phyloP scores from a whole-genome alignment of 2,329 filamentous ascomycete genomes.

The Emydomyces testavorans region DNA sequence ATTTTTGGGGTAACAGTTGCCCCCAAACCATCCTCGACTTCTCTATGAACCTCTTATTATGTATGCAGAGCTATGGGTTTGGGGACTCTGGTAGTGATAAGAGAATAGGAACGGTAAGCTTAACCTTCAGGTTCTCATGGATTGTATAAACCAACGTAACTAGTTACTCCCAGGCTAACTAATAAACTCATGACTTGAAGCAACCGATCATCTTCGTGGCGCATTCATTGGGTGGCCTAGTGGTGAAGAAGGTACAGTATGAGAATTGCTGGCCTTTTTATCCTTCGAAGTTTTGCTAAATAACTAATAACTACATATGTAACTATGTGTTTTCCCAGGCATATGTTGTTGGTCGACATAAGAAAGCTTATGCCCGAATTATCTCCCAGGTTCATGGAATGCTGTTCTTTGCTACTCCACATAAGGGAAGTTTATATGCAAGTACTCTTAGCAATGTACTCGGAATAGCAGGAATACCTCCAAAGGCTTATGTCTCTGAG shows the following conservation, averaged over 20 bases:
- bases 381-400: constrained; percentile 8
- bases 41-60: constrained; percentile 9
- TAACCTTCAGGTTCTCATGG: neutral
- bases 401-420: constrained; percentile 22
- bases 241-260: constrained; percentile 22
- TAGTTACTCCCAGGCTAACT: neutral
- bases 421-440: constrained; percentile 19
- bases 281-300: neutral
- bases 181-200: neutral
- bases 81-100: neutral
- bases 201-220: constrained; percentile 33
- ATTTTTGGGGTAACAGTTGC: neutral
- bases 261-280: neutral
- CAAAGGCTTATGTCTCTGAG: constrained; percentile 32
- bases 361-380: constrained; percentile 11
- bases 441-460: constrained; percentile 20
- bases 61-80: constrained; percentile 7
- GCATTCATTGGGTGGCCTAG: constrained; percentile 38
- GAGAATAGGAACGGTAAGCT: constrained; percentile 2
- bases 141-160: no score
- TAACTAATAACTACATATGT: no score
- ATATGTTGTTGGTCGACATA: constrained; percentile 14
- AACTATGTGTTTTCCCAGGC: constrained; percentile 13
- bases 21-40: constrained; percentile 10
- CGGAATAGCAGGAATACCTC: constrained; percentile 18